Evolutionary conservation across 2,329 filamentous ascomycete genomes (phyloP).

Genomic region (Aspergillus niger): DNA sequence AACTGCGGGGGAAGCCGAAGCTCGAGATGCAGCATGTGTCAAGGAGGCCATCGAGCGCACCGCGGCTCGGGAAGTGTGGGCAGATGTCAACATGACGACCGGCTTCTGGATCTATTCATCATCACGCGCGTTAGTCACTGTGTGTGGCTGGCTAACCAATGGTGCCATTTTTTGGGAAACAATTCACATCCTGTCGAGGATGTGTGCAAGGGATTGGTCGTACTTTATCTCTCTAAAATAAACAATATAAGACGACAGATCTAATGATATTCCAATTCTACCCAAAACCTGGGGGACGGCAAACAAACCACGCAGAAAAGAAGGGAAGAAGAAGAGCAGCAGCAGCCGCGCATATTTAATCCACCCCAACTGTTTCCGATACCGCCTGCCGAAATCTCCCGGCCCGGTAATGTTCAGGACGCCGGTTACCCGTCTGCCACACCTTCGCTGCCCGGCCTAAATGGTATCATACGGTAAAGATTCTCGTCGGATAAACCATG

Average conservation of each 20-base stretch:
- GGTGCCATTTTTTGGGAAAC: not conserved
- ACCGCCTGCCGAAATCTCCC: constrained; percentile 29
- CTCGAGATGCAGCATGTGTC: constrained; percentile 36
- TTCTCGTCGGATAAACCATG: constrained; percentile 22
- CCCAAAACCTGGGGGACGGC: constrained; percentile 6
- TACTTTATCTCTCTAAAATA: not conserved
- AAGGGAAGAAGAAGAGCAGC: constrained; percentile 14
- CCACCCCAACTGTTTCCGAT: constrained; percentile 21
- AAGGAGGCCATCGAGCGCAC: constrained; percentile 41
- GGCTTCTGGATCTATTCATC: constrained; percentile 1
- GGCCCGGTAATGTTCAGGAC: constrained; percentile 23
- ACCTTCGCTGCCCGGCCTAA: not conserved
- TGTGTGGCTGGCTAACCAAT: not conserved
- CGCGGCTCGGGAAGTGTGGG: constrained; percentile 38
- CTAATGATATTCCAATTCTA: not conserved
- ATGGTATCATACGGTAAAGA: constrained; percentile 19
- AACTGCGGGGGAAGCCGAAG: constrained; percentile 36
- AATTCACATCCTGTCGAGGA: not conserved
- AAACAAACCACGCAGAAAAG: constrained; percentile 1
- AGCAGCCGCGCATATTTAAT: constrained; percentile 8
- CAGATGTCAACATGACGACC: constrained; percentile 37
- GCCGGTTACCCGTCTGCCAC: not conserved
- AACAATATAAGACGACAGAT: not conserved
- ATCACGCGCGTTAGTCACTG: not conserved
- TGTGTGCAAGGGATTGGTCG: not conserved